Evolutionary conservation across 257 asterid genomes (phyloP).

Genomic region (Plantago major): DNA sequence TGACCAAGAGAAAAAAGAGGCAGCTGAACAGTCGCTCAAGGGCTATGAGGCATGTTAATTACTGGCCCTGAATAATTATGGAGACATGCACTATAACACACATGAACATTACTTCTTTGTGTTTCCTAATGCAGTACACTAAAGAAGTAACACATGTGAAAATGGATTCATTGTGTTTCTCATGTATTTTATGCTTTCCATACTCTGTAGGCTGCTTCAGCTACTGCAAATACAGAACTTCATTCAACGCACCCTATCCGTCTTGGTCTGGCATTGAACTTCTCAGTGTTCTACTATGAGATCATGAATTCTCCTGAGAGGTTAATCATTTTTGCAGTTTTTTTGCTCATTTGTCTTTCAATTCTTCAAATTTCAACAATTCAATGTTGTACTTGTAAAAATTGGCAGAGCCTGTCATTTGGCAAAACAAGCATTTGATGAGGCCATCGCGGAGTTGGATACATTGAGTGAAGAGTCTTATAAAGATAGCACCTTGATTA

Average conservation of each 20-base stretch:
- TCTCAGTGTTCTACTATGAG: conserved; percentile 93
- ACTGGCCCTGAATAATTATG: conserved; percentile 1
- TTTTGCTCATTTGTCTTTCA: background rate
- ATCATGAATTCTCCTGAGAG: conserved; percentile 92
- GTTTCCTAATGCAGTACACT: conserved; percentile 8
- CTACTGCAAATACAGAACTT: conserved; percentile 69
- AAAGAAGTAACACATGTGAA: background rate
- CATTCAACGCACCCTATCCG: conserved; percentile 95
- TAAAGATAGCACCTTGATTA: conserved; percentile 90
- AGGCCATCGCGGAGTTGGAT: conserved; percentile 87
- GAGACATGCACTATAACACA: background rate
- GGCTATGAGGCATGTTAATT: conserved; percentile 71
- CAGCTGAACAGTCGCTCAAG: conserved; percentile 73
- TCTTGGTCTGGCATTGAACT: conserved; percentile 92
- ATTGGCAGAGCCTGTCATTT: conserved; percentile 78
- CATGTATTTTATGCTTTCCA: background rate
- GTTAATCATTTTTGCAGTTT: conserved; percentile 23
- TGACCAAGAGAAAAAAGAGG: conserved; percentile 72
- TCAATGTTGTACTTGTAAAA: background rate
- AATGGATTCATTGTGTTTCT: background rate
- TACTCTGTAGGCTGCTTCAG: conserved; percentile 61
- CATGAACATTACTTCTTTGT: background rate
- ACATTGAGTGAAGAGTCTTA: conserved; percentile 90
- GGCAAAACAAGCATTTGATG: conserved; percentile 96
- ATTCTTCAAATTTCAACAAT: background rate